A percentile compares a stretch with the other conserved stretches of the same genome.
Evolutionary conservation across 2,329 filamentous ascomycete species (phyloP).

Genomic region (Ceratocystis alfenasii): DNA sequence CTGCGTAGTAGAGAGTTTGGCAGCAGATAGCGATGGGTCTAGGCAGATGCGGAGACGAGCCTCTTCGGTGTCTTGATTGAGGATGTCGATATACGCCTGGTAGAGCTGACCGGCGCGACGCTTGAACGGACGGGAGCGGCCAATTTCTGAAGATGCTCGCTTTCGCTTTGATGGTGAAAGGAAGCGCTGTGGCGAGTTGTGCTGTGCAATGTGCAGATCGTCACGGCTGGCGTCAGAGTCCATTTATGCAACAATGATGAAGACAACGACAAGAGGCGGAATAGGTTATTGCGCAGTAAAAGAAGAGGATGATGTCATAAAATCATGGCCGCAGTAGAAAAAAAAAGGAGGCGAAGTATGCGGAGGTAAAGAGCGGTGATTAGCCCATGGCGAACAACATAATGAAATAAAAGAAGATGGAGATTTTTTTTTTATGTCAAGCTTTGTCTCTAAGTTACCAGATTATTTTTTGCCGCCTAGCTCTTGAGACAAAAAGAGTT

Average conservation of each 20-base stretch:
- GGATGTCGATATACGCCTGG: constrained; percentile 37
- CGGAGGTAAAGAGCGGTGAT: background rate
- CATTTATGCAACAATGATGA: background rate
- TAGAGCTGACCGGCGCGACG: constrained; percentile 36
- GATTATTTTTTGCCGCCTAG: no score
- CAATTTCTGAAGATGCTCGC: background rate
- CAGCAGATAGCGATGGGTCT: background rate
- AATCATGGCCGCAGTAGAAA: background rate
- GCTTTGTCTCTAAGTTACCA: background rate
- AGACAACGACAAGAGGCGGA: background rate
- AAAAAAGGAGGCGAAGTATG: background rate
- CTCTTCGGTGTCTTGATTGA: constrained; percentile 49
- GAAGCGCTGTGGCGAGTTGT: background rate
- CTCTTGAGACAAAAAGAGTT: no score
- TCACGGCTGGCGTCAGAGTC: background rate
- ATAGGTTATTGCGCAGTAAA: background rate
- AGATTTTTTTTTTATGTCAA: background rate
- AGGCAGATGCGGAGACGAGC: constrained; percentile 26
- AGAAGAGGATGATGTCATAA: background rate
- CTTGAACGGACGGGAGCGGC: constrained; percentile 32
- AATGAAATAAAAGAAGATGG: no score
- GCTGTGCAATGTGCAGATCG: background rate
- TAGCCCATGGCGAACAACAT: background rate
- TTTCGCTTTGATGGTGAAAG: constrained; percentile 2
- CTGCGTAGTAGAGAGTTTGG: constrained; percentile 48